These are phyloP conservation scores for Cynanchum wilfordii DNA, from an alignment of 257 asterid species.

Conservation along the genomic window DNA sequence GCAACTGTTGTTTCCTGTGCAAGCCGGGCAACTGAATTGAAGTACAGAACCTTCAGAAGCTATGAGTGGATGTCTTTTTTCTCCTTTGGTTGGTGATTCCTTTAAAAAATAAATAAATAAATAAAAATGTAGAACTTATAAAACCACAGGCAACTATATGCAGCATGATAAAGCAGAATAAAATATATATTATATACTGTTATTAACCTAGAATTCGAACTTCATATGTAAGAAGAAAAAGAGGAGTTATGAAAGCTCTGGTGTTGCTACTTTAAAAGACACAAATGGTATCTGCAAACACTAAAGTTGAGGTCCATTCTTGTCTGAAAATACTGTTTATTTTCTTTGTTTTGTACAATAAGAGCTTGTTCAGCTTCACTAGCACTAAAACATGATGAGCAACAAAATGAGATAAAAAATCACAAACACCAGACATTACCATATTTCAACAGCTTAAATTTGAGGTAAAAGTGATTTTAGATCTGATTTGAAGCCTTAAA, in stretches of 20 bases:
- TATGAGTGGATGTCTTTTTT: slow-evolving; percentile 25
- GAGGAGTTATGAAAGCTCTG: not conserved
- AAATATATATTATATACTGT: not conserved
- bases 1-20: slow-evolving; percentile 50
- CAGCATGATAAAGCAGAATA: not conserved
- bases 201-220: not conserved
- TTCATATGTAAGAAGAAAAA: not conserved
- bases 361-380: not conserved
- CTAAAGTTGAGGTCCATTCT: not conserved
- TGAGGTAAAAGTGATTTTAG: not conserved
- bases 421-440: not conserved
- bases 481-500: not conserved
- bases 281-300: not conserved
- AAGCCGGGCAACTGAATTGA: slow-evolving; percentile 46
- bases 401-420: not conserved
- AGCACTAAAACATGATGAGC: not conserved
- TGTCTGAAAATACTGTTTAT: not conserved
- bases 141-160: not conserved
- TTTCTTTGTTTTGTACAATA: not conserved
- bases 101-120: slow-evolving; percentile 21
- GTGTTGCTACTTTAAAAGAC: not conserved
- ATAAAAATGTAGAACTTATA: not conserved
- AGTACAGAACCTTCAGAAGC: slow-evolving; percentile 25
- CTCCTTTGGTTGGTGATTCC: slow-evolving; percentile 46
- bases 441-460: not conserved